These are phyloP conservation scores for Aspergillus nidulans DNA, from an alignment of 495 filamentous ascomycete genomes.

Conservation along the genomic window DNA sequence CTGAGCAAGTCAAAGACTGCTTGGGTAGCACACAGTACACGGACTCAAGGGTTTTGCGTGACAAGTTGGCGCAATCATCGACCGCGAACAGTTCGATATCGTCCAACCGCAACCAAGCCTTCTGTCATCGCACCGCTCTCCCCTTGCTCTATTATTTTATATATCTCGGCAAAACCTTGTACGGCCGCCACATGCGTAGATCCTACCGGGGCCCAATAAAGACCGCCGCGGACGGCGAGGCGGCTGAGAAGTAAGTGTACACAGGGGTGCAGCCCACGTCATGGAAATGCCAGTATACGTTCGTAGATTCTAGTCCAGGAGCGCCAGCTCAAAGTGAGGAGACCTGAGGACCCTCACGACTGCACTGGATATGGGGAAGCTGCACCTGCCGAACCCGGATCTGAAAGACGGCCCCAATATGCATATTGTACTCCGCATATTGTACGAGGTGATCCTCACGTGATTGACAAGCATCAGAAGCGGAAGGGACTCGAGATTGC, in stretches of 20 bases:
- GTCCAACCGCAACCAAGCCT: not conserved
- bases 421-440: too few relatives aligned
- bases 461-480: not conserved
- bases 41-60: not conserved
- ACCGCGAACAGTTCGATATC: not conserved
- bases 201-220: not conserved
- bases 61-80: not conserved
- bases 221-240: not conserved
- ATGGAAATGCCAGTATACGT: not conserved
- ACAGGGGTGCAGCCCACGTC: not conserved
- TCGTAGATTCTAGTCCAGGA: not conserved
- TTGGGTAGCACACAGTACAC: not conserved
- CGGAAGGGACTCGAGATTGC: not conserved
- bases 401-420: too few relatives aligned
- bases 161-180: not conserved
- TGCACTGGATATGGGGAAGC: not conserved
- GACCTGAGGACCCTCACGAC: too few relatives aligned
- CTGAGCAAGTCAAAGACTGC: too few relatives aligned
- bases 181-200: conserved; percentile 5
- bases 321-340: too few relatives aligned
- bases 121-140: not conserved
- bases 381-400: not conserved
- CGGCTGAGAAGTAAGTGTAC: conserved; percentile 6
- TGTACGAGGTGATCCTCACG: not conserved
- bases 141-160: not conserved